Evolutionary conservation across 2,329 filamentous ascomycete species (phyloP).

Genomic region (Myotisia sp.): DNA sequence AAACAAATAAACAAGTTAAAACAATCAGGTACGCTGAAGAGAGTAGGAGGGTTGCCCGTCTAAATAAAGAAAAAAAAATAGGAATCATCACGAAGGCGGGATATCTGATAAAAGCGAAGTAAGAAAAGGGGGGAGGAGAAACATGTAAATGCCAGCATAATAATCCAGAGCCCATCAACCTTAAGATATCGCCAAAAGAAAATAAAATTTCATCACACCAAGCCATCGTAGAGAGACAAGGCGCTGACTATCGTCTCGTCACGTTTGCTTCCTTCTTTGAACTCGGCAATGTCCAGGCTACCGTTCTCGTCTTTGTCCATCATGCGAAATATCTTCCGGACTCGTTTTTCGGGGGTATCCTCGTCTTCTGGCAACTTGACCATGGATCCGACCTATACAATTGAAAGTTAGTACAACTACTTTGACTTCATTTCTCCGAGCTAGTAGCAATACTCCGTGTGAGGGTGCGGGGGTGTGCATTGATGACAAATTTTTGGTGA

Average conservation of each 20-base stretch:
- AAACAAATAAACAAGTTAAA: no score
- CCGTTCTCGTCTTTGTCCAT: slow-evolving; percentile 99
- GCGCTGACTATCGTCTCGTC: slow-evolving; percentile 98
- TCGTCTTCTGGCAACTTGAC: slow-evolving; percentile 97
- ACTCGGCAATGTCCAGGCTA: slow-evolving; percentile 90
- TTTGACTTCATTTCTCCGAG: no score
- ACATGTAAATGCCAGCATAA: not conserved
- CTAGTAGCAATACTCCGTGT: no score
- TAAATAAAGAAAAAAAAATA: not conserved
- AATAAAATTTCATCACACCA: slow-evolving; percentile 52
- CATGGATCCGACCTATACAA: slow-evolving; percentile 95
- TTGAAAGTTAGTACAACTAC: not conserved
- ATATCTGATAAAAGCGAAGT: not conserved
- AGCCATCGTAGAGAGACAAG: slow-evolving; percentile 84
- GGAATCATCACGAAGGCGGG: not conserved
- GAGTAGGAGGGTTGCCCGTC: no score
- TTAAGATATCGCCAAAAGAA: not conserved
- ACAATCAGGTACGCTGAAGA: no score
- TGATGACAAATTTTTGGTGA: not conserved
- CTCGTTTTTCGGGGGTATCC: slow-evolving; percentile 96
- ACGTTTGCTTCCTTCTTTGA: slow-evolving; percentile 97
- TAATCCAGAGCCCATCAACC: no score
- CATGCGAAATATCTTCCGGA: slow-evolving; percentile 97
- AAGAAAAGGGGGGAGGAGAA: not conserved
- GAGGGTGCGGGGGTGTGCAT: no score